Percentiles rank a stretch among this genome's conserved stretches.
These are phyloP conservation scores for Thelephora ganbajun DNA, from an alignment of 768 basidiomycete species.

Conservation along the genomic window DNA sequence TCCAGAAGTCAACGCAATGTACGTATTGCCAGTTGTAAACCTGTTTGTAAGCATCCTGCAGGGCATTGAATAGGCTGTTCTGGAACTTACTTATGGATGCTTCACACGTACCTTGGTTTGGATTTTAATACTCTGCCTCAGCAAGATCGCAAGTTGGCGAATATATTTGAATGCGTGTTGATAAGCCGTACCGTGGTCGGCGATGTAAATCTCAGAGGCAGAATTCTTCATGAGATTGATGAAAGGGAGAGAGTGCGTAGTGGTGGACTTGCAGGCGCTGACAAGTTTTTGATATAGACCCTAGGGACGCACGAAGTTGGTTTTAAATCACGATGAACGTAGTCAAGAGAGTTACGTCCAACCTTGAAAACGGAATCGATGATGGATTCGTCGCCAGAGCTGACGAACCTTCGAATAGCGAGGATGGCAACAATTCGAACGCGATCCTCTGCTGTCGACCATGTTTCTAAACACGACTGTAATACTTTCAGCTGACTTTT, in stretches of 20 bases:
- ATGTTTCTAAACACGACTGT: conserved; percentile 71
- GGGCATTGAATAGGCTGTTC: conserved; percentile 3
- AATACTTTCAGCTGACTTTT: not conserved
- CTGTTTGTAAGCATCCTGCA: conserved; percentile 77
- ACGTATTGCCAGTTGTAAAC: conserved; percentile 99
- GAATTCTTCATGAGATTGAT: conserved; percentile 98
- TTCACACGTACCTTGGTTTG: conserved; percentile 53
- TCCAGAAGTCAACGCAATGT: conserved; percentile 95
- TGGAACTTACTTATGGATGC: conserved; percentile 2
- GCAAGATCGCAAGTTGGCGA: conserved; percentile 84
- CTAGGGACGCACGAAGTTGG: not conserved
- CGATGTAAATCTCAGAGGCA: conserved; percentile 80
- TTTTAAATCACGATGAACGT: not conserved
- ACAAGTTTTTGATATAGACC: conserved; percentile 73
- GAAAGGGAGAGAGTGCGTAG: conserved; percentile 71
- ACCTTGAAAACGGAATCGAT: conserved; percentile 84
- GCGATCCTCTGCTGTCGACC: conserved; percentile 71
- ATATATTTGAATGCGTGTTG: conserved; percentile 96
- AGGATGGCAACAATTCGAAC: conserved; percentile 80
- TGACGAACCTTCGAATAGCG: conserved; percentile 67
- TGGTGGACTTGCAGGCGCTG: conserved; percentile 76
- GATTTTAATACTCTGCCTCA: conserved; percentile 83
- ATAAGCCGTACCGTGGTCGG: conserved; percentile 63
- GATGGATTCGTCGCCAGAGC: conserved; percentile 64
- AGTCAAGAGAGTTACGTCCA: conserved; percentile 7